Base-by-base conservation (phyloP, 768 basidiomycete species). In the Crucibulum laeve region DNA sequence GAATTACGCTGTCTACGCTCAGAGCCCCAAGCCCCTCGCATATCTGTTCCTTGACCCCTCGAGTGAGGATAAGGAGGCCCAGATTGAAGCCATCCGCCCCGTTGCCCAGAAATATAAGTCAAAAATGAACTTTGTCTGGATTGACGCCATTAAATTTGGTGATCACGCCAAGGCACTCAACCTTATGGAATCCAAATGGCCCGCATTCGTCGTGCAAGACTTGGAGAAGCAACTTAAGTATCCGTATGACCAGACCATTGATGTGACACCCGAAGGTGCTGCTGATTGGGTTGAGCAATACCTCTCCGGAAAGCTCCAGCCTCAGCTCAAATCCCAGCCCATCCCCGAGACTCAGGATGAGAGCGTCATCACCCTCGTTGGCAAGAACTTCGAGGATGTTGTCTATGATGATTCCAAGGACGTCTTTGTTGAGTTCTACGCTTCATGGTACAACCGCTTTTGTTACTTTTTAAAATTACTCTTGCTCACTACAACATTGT, bases 151-250 rank as follows among this genome's bases (percentile, higher is more conserved):
- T 69, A 92, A 93, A 63, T 99, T 93, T 55, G 81, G 80, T 55
- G 95, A 98, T 56, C 96, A 99, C 70, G 96, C 86, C 53, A 93
- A 91, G 66, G 88, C 90, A 1, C 78, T 99, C 45, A 95, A 94
- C 76, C 76, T 99, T 44, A 60, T 62, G 21, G 89, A 91, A 56
- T 65, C 81, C 54, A 85, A 86, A 54, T 97, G 92, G 93, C 96
- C 96, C 8, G 74, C 83, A 30, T 94, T 99, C 59, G 94, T 97
- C 57, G 70, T 99, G 51, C 96, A 98, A 69, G 79, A 96, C 53
- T 57, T 97, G 34, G 58, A 69, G 43, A 77, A 80, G 36, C 90
- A 93, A 65, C 80, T 90, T 63, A 96, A 96, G 71, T 99, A 79
- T 64, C 95, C 96, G 14, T 71, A 82, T 45, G 82, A 87, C 49